Evolutionary conservation across 2,329 filamentous ascomycete species (phyloP), one percentile per base, ranked within the genome.

Genomic region (Ceratocystis harringtonii): DNA sequence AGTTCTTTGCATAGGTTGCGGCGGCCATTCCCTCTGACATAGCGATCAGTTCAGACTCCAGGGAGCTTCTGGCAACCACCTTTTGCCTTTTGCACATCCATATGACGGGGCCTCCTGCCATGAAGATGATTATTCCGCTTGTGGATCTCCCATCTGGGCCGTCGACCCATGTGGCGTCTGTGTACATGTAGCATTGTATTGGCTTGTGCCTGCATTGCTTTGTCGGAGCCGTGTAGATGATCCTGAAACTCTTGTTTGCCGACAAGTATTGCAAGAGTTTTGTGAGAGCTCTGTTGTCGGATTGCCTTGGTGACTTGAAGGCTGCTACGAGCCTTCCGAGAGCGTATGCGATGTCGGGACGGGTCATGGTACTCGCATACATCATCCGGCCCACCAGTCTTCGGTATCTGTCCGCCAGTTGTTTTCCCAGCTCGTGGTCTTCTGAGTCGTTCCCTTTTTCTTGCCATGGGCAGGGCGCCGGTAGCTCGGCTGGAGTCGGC

Each of bases 111-210:
- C n/a, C 55, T 22, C 55, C 55, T 3, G 55, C 55, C 10, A 60
- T 22, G n/a, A 25, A 60, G 1, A 60, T 25, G 5, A 60, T 28
- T 10, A 12, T 30, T 8, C 55, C 55, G 17, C 22, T 25, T 8
- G 22, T 28, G 7, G 55, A 60, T 41, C n/a, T 60, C 19, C n/a
- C 55, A 15, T 60, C 22, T 2, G 17, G 17, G 32, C 55, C 17
- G 25, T 60, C 55, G 5, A n/a, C 55, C 55, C 55, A 60, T 60
- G 55, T 60, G 12, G 55, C 55, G n/a, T 60, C 55, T 32, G 55
- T 60, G 2, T 50, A 50, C 2, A 10, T n/a, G 17, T 50, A 50
- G 1, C 8, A 17, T 22, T 50, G 17, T 50, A 50, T 50, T 5
- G 28, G 2, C 28, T 28, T 28, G 28, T 28, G 28, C 28, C 28